Base-by-base conservation (phyloP, 1,139 yeast genomes). In the Yamadazyma blattariae region DNA sequence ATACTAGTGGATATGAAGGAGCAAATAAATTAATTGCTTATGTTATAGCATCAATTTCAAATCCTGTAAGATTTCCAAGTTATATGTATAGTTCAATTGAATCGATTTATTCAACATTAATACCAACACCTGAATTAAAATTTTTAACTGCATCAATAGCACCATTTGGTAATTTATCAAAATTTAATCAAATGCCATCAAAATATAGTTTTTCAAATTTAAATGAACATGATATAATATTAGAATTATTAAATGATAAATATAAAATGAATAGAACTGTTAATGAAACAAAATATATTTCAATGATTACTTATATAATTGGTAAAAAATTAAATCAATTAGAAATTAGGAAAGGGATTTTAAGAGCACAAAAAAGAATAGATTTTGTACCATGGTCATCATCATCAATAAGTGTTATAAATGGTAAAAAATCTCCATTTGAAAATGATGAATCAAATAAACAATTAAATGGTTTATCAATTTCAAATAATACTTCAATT, bases 111-210 rank as follows among this genome's bases (percentile, higher is more conserved):
- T 82, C 97, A 1, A 79, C 94, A 1, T 62, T 94, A 44, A 77
- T 92, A 3, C 97, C 97, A 1, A 82, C 90, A 0, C 96, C 97
- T 1, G 88, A 87, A 35, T 69, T 90, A 46, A 96, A 92, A 58
- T 94, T 92, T 52, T 63, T 92, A 19, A 77, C 84, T 27, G 84
- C 97, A 4, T 79, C 96, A 36, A 85, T 86, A 49, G 88, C 97
- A 0, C 97, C 98, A 2, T 88, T 84, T 56, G 59, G 58, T 13
- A 69, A 71, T 29, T 45, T 54, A 19, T 43, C 53, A 14, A 36
- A 36, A 2, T 43, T 46, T 24, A 25, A 36, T 15, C 28, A 31
- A 16, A 26, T 32, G 25, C 71, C 71, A 27, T 77, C 81, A 8
- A 74, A 73, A 47, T 77, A 77, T 27, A 77, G 81, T 13, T 39